phyloP scores from a whole-genome alignment of 805 yeast species.

The Candida ulmi region DNA sequence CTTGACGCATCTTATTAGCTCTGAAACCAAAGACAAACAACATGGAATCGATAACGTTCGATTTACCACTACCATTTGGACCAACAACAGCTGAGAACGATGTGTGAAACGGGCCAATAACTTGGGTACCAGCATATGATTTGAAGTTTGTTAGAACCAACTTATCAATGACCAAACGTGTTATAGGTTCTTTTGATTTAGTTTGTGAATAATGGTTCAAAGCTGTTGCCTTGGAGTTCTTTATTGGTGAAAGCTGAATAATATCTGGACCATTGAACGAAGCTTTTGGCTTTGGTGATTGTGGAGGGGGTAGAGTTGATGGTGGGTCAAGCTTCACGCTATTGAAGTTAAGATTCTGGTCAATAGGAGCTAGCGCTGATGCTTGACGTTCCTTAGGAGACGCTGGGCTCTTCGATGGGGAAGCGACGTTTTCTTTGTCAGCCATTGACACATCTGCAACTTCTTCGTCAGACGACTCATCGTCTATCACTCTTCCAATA shows the following conservation, averaged over 20 bases:
- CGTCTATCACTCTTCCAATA: slow-evolving; percentile 8
- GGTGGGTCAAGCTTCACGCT: slow-evolving; percentile 17
- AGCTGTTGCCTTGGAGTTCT: slow-evolving; percentile 28
- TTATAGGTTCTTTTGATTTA: slow-evolving; percentile 29
- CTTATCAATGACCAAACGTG: slow-evolving; percentile 70
- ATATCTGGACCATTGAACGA: slow-evolving; percentile 32
- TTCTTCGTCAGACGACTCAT: slow-evolving; percentile 12
- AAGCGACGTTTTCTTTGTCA: slow-evolving; percentile 20
- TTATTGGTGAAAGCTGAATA: slow-evolving; percentile 35
- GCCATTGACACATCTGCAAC: slow-evolving; percentile 7
- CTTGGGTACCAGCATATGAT: slow-evolving; percentile 90
- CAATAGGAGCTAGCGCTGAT: slow-evolving; percentile 16
- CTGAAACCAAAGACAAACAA: slow-evolving; percentile 96
- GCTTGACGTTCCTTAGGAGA: slow-evolving; percentile 19
- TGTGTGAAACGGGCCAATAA: slow-evolving; percentile 90
- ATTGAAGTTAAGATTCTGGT: slow-evolving; percentile 14
- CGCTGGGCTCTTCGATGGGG: slow-evolving; percentile 21
- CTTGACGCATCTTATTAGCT: slow-evolving; percentile 95
- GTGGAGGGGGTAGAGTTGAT: slow-evolving; percentile 6
- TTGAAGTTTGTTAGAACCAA: slow-evolving; percentile 81
- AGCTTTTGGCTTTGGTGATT: slow-evolving; percentile 30
- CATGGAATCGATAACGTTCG: slow-evolving; percentile 94
- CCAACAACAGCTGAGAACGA: slow-evolving; percentile 97
- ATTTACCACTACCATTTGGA: slow-evolving; percentile 97
- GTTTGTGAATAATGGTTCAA: slow-evolving; percentile 22